Percentiles rank a stretch among this genome's conserved stretches.
These are phyloP conservation scores for Mycena capillaripes DNA, from an alignment of 768 basidiomycete genomes.

Conservation along the genomic window DNA sequence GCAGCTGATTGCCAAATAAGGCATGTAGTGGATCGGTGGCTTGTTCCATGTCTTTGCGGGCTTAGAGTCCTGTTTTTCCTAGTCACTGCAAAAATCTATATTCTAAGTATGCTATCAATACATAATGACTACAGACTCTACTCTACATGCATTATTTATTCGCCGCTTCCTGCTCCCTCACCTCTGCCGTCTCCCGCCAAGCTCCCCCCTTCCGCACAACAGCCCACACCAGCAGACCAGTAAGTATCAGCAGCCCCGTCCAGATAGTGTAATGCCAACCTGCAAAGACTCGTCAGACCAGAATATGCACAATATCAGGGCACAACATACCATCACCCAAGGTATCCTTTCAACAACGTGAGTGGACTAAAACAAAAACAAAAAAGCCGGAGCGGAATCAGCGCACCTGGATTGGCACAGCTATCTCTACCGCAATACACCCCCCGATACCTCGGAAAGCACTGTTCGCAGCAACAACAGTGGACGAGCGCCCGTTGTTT, in stretches of 20 bases:
- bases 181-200: conserved; percentile 71
- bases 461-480: conserved; percentile 83
- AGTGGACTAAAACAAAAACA: neutral
- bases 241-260: conserved; percentile 62
- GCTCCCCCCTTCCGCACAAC: conserved; percentile 69
- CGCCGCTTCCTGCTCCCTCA: conserved; percentile 48
- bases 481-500: conserved; percentile 84
- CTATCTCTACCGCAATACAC: conserved; percentile 78
- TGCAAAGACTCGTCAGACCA: conserved; percentile 33
- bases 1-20: neutral
- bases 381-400: neutral
- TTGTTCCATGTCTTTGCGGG: too few species aligned
- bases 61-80: too few species aligned
- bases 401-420: conserved; percentile 78
- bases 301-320: neutral
- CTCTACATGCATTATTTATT: neutral
- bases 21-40: neutral
- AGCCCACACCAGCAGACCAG: conserved; percentile 69
- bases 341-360: conserved; percentile 57
- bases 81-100: neutral
- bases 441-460: conserved; percentile 79
- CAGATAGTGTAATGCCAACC: conserved; percentile 80
- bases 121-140: neutral
- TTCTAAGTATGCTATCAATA: conserved; percentile 20
- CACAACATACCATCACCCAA: conserved; percentile 79